phyloP scores from a whole-genome alignment of 148 eudicot genomes.

The Tetragonia tetragonoides region DNA sequence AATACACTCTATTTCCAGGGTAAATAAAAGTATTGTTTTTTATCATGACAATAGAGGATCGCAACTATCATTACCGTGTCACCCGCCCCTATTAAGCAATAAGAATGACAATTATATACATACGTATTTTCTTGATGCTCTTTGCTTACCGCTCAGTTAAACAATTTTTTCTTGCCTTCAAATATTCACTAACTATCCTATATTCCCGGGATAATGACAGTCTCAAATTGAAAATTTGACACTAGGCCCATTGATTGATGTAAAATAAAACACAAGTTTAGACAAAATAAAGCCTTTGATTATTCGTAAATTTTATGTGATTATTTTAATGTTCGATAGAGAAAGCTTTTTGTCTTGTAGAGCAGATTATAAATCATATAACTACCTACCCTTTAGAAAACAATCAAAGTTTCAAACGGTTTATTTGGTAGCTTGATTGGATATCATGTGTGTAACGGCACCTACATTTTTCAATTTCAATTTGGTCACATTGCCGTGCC shows the following conservation, averaged over 20 bases:
- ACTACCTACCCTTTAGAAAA: constrained; percentile 24
- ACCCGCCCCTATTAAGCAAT: too few relatives aligned
- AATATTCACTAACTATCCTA: not conserved
- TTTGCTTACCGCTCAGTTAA: too few relatives aligned
- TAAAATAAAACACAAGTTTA: not conserved
- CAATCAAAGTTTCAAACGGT: not conserved
- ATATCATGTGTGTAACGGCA: not conserved
- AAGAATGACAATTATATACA: too few relatives aligned
- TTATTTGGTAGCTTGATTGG: not conserved
- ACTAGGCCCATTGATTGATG: not conserved
- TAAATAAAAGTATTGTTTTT: too few relatives aligned
- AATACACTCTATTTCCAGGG: too few relatives aligned
- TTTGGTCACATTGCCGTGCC: not conserved
- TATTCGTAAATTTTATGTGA: not conserved
- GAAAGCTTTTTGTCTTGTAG: not conserved
- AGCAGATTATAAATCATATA: not conserved
- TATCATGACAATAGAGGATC: too few relatives aligned
- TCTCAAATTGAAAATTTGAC: not conserved
- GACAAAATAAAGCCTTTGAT: not conserved
- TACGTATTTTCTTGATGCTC: too few relatives aligned
- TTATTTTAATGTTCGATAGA: too few relatives aligned
- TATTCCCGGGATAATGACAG: constrained; percentile 8
- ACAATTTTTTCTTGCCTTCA: not conserved
- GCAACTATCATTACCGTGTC: too few relatives aligned
- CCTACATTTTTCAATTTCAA: not conserved